Evolutionary conservation across 2,329 filamentous ascomycete genomes (phyloP).

Genomic region (Trichoderma sp.): DNA sequence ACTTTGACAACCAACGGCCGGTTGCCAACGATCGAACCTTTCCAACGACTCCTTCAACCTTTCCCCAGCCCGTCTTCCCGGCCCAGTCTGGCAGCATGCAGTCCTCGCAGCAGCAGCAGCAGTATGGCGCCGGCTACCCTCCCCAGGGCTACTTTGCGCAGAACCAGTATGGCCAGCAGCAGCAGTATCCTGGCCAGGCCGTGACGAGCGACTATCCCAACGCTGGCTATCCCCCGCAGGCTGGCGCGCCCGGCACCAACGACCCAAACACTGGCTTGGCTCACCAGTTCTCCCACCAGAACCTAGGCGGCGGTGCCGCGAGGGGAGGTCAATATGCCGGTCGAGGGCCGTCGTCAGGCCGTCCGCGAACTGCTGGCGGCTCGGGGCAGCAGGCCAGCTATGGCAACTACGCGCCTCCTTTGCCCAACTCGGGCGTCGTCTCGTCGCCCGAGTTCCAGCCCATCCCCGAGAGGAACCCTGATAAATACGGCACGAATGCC

Average conservation of each 20-base stretch:
- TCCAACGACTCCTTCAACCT: constrained; percentile 90
- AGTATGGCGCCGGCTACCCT: constrained; percentile 47
- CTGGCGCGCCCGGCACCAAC: constrained; percentile 61
- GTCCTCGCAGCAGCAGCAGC: constrained; percentile 38
- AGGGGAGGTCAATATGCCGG: constrained; percentile 67
- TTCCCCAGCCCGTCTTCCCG: constrained; percentile 80
- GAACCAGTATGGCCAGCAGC: constrained; percentile 49
- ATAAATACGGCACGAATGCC: constrained; percentile 64
- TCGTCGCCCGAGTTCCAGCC: constrained; percentile 71
- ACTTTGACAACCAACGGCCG: constrained; percentile 65
- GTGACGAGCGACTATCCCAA: constrained; percentile 47
- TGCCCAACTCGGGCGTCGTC: constrained; percentile 56
- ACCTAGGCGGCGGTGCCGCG: constrained; percentile 73
- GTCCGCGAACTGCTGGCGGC: constrained; percentile 80
- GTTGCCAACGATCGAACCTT: constrained; percentile 64
- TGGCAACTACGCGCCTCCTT: constrained; percentile 64
- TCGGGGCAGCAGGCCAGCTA: constrained; percentile 60
- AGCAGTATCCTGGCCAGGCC: constrained; percentile 38
- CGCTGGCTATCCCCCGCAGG: constrained; percentile 47
- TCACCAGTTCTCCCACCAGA: constrained; percentile 96
- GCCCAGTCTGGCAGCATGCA: constrained; percentile 32
- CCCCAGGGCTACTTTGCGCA: constrained; percentile 59
- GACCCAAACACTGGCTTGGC: constrained; percentile 88
- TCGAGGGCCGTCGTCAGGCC: constrained; percentile 64
- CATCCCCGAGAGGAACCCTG: constrained; percentile 81